Evolutionary conservation across 345 rosid species (phyloP).

Genomic region (Linum trigynum): DNA sequence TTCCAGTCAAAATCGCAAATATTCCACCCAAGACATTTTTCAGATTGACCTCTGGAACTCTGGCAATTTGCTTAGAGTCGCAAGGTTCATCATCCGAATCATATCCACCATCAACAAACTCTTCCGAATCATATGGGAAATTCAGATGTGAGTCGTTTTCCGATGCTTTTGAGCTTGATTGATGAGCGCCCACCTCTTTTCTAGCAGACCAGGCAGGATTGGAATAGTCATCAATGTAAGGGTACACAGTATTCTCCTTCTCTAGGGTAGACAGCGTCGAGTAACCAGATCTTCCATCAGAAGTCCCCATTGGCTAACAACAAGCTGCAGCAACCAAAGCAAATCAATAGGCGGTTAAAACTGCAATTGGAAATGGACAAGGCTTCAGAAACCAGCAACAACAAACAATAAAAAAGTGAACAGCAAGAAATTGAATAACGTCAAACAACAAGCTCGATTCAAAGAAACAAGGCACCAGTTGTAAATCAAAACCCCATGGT

Average conservation of each 20-base stretch:
- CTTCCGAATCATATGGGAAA: slow-evolving; percentile 43
- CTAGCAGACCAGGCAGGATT: slow-evolving; percentile 9
- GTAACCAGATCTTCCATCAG: slow-evolving; percentile 15
- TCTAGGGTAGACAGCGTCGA: slow-evolving; percentile 6
- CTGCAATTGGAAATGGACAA: neutral
- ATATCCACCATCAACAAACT: slow-evolving; percentile 45
- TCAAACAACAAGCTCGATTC: neutral
- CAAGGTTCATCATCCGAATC: slow-evolving; percentile 40
- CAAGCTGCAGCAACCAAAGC: neutral
- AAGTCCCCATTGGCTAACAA: slow-evolving; percentile 14
- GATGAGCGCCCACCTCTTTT: slow-evolving; percentile 1
- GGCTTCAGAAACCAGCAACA: neutral
- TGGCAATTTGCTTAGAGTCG: slow-evolving; percentile 10
- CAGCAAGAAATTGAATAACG: neutral
- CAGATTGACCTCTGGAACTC: slow-evolving; percentile 65
- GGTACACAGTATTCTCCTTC: slow-evolving; percentile 16
- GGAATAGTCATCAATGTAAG: slow-evolving; percentile 12
- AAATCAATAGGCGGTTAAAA: neutral
- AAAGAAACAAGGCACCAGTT: neutral
- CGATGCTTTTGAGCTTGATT: slow-evolving; percentile 11
- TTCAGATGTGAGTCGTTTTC: slow-evolving; percentile 32
- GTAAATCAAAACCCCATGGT: neutral
- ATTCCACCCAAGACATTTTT: slow-evolving; percentile 71
- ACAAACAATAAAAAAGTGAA: neutral
- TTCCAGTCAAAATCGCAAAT: slow-evolving; percentile 71